Evolutionary conservation across 371 early-diverging fungal genomes (phyloP).

Genomic region (Entomophthora muscae): DNA sequence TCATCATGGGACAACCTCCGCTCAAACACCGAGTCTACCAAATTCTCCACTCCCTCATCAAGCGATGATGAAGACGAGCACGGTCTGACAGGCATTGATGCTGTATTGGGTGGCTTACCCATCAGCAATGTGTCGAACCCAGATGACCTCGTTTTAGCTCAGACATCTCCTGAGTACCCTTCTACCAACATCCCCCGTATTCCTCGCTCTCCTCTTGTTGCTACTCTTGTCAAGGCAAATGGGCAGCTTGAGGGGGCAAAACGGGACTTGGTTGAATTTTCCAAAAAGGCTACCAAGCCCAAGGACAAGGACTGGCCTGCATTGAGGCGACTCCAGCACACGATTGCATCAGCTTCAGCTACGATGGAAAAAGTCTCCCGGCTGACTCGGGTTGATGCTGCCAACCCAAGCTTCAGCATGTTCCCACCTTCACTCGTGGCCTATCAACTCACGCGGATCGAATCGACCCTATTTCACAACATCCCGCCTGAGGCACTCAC

Average conservation of each 20-base stretch:
- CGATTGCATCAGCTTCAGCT: not conserved
- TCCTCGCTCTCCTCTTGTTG: constrained; percentile 3
- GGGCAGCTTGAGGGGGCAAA: not conserved
- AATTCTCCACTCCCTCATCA: not conserved
- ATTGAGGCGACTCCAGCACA: not conserved
- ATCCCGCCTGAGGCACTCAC: constrained; percentile 45
- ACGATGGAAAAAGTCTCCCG: constrained; percentile 9
- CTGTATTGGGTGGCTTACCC: not conserved
- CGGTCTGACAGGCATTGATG: not conserved
- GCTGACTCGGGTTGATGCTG: constrained; percentile 9
- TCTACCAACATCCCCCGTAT: not conserved
- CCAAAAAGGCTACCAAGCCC: not conserved
- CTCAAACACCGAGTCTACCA: not conserved
- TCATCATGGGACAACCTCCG: not conserved
- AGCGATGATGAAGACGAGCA: not conserved
- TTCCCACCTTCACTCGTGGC: constrained; percentile 50
- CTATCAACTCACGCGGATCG: constrained; percentile 52
- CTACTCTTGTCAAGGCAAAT: not conserved
- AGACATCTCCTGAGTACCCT: not conserved
- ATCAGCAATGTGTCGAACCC: not conserved
- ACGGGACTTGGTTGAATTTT: not conserved
- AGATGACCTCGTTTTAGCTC: not conserved
- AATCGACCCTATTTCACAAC: constrained; percentile 41
- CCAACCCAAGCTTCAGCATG: constrained; percentile 26
- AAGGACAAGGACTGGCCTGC: not conserved